Conservation (phyloP, 257 asterid species). For the Coffea canephora region DNA sequence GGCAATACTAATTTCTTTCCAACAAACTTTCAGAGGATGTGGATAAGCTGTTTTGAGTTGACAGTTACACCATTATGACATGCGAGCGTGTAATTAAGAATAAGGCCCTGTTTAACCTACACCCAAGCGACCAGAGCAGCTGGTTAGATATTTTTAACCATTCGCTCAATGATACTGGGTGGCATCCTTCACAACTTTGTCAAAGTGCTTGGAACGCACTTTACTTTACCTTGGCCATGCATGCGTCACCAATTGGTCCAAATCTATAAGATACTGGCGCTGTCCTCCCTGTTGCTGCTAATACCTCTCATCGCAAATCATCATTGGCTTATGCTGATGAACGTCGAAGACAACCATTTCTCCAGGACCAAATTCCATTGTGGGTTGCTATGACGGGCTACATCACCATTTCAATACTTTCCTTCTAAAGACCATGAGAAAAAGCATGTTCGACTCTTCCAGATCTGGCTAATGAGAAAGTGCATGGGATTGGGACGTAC, state of each 20-base stretch:
- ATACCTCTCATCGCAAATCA: slow-evolving; percentile 29
- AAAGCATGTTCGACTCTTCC: no score
- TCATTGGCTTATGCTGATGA: slow-evolving; percentile 60
- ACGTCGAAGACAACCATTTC: slow-evolving; percentile 62
- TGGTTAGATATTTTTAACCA: no score
- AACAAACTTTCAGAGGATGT: no score
- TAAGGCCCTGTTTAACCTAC: no score
- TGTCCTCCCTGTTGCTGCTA: slow-evolving; percentile 51
- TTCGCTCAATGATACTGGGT: slow-evolving; percentile 65
- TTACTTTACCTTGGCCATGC: slow-evolving; percentile 43
- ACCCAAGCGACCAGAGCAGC: no score
- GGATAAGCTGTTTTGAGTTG: no score
- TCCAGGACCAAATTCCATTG: slow-evolving; percentile 76
- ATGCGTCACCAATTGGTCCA: slow-evolving; percentile 22
- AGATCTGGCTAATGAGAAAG: no score
- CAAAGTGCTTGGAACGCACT: slow-evolving; percentile 71
- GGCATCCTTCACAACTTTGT: slow-evolving; percentile 84
- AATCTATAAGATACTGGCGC: slow-evolving; percentile 29
- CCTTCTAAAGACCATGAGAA: slow-evolving; percentile 11
- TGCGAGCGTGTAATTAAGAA: no score
- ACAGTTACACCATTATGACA: no score
- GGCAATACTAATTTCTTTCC: no score
- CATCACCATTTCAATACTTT: slow-evolving; percentile 51
- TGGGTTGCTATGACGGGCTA: slow-evolving; percentile 74
- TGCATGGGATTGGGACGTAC: no score